Percentiles rank a stretch among this genome's conserved stretches.
Conservation (phyloP, 371 early-diverging fungal species). For the Quaeritorhiza haematococci region DNA sequence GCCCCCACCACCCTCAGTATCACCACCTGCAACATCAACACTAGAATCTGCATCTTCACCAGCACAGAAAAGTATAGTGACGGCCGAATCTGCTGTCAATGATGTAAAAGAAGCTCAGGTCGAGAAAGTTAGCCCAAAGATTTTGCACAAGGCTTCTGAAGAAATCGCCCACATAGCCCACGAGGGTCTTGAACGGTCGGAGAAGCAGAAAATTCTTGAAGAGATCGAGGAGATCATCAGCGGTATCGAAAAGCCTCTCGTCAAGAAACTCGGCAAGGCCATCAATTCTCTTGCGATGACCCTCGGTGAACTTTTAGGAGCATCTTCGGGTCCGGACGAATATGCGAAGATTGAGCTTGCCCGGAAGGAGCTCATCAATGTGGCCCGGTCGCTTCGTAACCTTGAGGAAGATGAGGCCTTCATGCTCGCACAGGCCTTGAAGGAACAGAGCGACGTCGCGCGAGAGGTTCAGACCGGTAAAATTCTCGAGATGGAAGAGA, state of each 20-base stretch:
- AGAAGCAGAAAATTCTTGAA: no score
- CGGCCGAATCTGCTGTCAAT: no score
- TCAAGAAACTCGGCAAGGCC: constrained; percentile 13
- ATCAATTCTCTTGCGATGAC: constrained; percentile 3
- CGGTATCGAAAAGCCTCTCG: constrained; percentile 8
- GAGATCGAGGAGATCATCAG: constrained; percentile 10
- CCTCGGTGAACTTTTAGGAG: not conserved
- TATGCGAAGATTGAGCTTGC: not conserved
- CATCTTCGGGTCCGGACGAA: not conserved
- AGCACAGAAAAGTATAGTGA: no score
- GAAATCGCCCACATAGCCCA: no score
- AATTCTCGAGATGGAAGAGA: not conserved
- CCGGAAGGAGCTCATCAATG: constrained; percentile 10
- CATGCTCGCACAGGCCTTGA: not conserved
- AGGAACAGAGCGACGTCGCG: not conserved
- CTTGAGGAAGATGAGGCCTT: not conserved
- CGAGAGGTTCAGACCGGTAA: not conserved
- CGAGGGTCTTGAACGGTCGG: no score
- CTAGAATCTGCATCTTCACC: no score
- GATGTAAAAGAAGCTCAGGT: no score
- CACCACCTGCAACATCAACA: no score
- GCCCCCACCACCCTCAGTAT: no score
- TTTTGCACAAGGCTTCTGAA: no score
- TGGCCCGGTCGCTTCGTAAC: constrained; percentile 11
- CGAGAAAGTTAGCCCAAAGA: no score